Evolutionary conservation across 2,329 filamentous ascomycete species (phyloP).

Genomic region (Fusarium denticulatum): DNA sequence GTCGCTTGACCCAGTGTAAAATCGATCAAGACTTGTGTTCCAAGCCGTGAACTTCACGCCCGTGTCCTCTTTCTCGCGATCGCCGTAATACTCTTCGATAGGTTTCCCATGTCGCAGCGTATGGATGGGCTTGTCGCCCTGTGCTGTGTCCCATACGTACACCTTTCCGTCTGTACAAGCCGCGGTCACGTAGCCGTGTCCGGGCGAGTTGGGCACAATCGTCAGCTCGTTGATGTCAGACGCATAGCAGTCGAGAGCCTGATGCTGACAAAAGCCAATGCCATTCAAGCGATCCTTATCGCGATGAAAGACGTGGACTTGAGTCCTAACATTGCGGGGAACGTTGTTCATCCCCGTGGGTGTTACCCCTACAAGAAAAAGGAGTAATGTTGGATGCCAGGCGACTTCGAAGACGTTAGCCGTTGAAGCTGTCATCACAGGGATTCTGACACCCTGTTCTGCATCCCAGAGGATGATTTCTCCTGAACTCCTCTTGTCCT

Average conservation of each 20-base stretch:
- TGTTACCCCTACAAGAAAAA: conserved; percentile 68
- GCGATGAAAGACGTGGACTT: conserved; percentile 64
- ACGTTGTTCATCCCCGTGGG: conserved; percentile 56
- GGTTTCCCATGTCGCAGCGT: conserved; percentile 62
- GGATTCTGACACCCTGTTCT: conserved; percentile 53
- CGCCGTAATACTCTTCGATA: conserved; percentile 52
- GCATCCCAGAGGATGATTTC: conserved; percentile 71
- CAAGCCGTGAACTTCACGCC: conserved; percentile 73
- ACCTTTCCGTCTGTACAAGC: conserved; percentile 70
- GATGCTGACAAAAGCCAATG: conserved; percentile 54
- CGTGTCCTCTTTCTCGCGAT: conserved; percentile 65
- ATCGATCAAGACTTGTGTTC: conserved; percentile 64
- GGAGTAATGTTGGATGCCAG: conserved; percentile 66
- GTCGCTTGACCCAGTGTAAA: conserved; percentile 73
- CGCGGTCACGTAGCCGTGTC: conserved; percentile 66
- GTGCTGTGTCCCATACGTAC: conserved; percentile 71
- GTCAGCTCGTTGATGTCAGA: conserved; percentile 71
- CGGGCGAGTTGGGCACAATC: conserved; percentile 63
- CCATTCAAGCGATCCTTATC: conserved; percentile 42
- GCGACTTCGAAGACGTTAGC: conserved; percentile 72
- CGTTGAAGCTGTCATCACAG: conserved; percentile 60
- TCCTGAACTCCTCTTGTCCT: conserved; percentile 65
- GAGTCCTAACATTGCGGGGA: conserved; percentile 60
- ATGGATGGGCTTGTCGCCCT: conserved; percentile 65
- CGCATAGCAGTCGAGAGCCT: conserved; percentile 67